Evolutionary conservation across 23 red algal genomes (phyloP).

Genomic region (Cyanidiococcus yangmingshanensis): DNA sequence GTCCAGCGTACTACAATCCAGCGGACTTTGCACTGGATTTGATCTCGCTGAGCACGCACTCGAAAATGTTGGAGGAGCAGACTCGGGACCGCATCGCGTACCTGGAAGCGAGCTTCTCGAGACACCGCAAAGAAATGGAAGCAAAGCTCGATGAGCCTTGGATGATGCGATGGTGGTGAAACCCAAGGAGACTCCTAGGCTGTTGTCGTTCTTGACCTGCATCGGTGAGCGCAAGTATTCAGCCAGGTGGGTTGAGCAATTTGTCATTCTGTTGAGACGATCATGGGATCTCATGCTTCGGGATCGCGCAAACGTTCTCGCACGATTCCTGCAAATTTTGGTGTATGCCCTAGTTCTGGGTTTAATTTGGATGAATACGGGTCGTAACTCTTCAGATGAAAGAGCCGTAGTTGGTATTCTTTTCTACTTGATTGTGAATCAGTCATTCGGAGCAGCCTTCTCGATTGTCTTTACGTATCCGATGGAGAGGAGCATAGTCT

Average conservation of each 20-base stretch:
- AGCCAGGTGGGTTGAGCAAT: not conserved
- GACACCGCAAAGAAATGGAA: not conserved
- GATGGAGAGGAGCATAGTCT: constrained; percentile 71
- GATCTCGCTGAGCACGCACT: constrained; percentile 38
- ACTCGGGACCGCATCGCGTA: constrained; percentile 16
- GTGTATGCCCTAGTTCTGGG: not conserved
- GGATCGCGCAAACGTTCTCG: not conserved
- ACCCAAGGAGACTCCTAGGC: not conserved
- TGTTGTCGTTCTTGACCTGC: not conserved
- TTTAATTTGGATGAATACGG: constrained; percentile 31
- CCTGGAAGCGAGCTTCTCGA: constrained; percentile 10
- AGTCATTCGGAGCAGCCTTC: constrained; percentile 73
- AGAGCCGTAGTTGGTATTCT: constrained; percentile 50
- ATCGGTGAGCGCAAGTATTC: not conserved
- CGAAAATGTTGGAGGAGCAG: constrained; percentile 17
- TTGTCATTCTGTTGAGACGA: not conserved
- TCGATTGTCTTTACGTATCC: constrained; percentile 64
- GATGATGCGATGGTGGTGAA: not conserved
- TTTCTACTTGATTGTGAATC: constrained; percentile 93
- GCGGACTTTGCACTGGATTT: constrained; percentile 94
- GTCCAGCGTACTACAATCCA: constrained; percentile 79
- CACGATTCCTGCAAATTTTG: not conserved
- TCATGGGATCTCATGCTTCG: not conserved
- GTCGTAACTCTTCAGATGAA: constrained; percentile 30
- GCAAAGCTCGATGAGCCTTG: not conserved